phyloP scores from a whole-genome alignment of 1,284 basidiomycete species.

The Stereum hirsutum region DNA sequence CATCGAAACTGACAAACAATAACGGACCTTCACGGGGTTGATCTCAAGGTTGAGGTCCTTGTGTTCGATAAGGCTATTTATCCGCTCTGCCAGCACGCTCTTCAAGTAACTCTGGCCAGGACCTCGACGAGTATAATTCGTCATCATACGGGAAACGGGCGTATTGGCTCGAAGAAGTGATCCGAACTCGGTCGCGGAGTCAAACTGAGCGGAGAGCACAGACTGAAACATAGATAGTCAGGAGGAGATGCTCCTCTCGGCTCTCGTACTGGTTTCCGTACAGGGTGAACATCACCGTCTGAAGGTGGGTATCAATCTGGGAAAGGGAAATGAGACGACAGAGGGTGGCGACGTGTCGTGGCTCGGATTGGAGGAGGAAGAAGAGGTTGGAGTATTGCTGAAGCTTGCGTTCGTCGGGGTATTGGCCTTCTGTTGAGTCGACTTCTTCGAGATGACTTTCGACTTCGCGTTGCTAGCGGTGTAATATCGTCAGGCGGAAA shows the following conservation, averaged over 20 bases:
- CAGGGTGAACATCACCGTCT: slow-evolving; percentile 99
- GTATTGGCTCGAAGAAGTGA: slow-evolving; percentile 97
- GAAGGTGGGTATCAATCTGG: slow-evolving; percentile 97
- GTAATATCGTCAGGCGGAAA: slow-evolving; percentile 7
- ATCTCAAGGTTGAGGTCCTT: slow-evolving; percentile 98
- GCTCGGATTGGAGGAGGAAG: slow-evolving; percentile 96
- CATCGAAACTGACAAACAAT: not conserved
- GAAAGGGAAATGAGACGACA: slow-evolving; percentile 95
- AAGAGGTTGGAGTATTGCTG: slow-evolving; percentile 98
- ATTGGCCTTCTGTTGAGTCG: slow-evolving; percentile 82
- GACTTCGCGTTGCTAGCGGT: slow-evolving; percentile 78
- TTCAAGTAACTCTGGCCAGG: slow-evolving; percentile 98
- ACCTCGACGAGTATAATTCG: slow-evolving; percentile 95
- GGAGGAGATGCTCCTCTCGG: slow-evolving; percentile 93
- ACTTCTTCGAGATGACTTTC: slow-evolving; percentile 93
- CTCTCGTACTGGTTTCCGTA: slow-evolving; percentile 99
- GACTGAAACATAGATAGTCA: slow-evolving; percentile 99
- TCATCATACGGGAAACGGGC: slow-evolving; percentile 99
- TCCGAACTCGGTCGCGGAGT: slow-evolving; percentile 96
- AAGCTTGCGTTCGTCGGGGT: slow-evolving; percentile 88
- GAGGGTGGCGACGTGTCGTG: slow-evolving; percentile 90
- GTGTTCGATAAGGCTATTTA: slow-evolving; percentile 97
- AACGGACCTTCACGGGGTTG: slow-evolving; percentile 87
- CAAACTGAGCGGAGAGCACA: slow-evolving; percentile 96
- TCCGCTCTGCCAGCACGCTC: slow-evolving; percentile 91